phyloP scores from a whole-genome alignment of 768 basidiomycete species.

The Cantharellus cinnabarinus region DNA sequence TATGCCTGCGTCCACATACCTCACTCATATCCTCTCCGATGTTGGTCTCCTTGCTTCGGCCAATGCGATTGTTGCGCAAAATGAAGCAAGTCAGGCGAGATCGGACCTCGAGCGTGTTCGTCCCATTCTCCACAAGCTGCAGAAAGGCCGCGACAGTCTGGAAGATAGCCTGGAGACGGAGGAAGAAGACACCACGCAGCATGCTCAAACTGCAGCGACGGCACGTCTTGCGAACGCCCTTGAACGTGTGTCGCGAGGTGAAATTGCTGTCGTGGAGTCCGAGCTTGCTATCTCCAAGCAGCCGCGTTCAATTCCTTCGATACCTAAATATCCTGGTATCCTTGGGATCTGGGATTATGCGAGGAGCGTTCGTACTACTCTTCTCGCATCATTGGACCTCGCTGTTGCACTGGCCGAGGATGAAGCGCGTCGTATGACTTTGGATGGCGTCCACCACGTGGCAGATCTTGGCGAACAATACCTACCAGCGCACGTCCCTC shows the following conservation, averaged over 20 bases:
- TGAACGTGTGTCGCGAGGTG: slow-evolving; percentile 55
- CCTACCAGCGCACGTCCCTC: slow-evolving; percentile 20
- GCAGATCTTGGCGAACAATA: slow-evolving; percentile 49
- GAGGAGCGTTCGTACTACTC: slow-evolving; percentile 47
- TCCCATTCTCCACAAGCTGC: slow-evolving; percentile 81
- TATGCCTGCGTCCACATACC: slow-evolving; percentile 78
- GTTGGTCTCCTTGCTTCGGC: slow-evolving; percentile 69
- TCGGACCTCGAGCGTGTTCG: slow-evolving; percentile 45
- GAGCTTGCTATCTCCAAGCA: slow-evolving; percentile 15
- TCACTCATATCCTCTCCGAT: slow-evolving; percentile 75
- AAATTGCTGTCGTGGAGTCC: slow-evolving; percentile 34
- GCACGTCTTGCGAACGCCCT: slow-evolving; percentile 44
- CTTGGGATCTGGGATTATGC: slow-evolving; percentile 74
- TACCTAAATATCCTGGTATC: slow-evolving; percentile 73
- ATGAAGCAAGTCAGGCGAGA: slow-evolving; percentile 52
- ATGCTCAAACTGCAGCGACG: slow-evolving; percentile 34
- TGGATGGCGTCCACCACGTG: slow-evolving; percentile 43
- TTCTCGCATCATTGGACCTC: slow-evolving; percentile 65
- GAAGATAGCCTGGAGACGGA: slow-evolving; percentile 59
- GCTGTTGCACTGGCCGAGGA: slow-evolving; percentile 66
- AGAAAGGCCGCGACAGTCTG: slow-evolving; percentile 43
- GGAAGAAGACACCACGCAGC: slow-evolving; percentile 54
- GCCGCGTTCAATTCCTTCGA: not conserved
- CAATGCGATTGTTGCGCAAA: slow-evolving; percentile 70
- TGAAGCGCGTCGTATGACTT: slow-evolving; percentile 53